Percentiles rank a stretch among this genome's conserved stretches.
Conservation (phyloP, 139 green algal species). For the Trebouxia sp. region DNA sequence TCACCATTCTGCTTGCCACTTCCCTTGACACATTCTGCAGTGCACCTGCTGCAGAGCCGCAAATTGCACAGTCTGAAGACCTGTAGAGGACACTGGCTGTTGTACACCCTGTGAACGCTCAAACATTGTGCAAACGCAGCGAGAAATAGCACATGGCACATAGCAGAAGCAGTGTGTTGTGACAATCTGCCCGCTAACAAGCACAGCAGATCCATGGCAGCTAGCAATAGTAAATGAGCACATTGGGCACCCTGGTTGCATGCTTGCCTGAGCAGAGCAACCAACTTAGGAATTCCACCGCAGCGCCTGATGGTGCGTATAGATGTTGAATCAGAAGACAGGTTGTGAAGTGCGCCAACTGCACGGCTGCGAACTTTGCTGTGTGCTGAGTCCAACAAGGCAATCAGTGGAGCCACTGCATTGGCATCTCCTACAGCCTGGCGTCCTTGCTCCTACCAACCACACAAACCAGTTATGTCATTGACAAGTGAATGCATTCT, state of each 20-base stretch:
- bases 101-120: background rate
- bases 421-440: conserved; percentile 7
- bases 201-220: background rate
- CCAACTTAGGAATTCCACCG: conserved; percentile 60
- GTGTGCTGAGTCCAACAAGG: conserved; percentile 11
- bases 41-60: conserved; percentile 60
- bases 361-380: conserved; percentile 57
- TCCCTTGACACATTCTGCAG: conserved; percentile 79
- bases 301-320: conserved; percentile 61
- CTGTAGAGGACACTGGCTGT: conserved; percentile 21
- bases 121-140: background rate
- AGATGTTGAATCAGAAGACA: conserved; percentile 62
- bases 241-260: no score
- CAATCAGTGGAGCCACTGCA: conserved; percentile 6
- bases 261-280: conserved; percentile 54
- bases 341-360: conserved; percentile 78
- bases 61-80: conserved; percentile 6
- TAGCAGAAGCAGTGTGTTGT: background rate
- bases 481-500: no score
- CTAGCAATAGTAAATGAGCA: background rate
- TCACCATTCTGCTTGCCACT: conserved; percentile 51
- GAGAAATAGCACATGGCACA: background rate
- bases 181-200: no score
- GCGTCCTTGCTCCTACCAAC: conserved; percentile 25
- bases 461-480: no score